Evolutionary conservation across 352 stramenopile genomes (phyloP).

Genomic region (Halophytophthora batemanensis): DNA sequence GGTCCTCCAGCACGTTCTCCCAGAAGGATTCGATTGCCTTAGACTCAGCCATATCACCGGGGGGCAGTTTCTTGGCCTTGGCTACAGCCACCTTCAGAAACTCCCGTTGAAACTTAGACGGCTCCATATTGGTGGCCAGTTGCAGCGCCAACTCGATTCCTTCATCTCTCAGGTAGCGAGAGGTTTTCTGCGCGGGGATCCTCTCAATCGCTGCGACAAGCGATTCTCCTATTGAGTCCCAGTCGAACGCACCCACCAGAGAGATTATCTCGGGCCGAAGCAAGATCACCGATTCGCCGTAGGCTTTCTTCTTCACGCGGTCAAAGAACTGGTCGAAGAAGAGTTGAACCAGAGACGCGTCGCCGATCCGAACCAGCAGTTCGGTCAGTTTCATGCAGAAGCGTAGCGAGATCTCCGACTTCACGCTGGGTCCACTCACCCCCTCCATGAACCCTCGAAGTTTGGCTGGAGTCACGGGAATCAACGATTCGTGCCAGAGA

Average conservation of each 20-base stretch:
- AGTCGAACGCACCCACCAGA: constrained; percentile 5
- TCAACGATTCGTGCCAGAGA: not conserved
- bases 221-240: constrained; percentile 1
- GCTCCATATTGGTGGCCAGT: no score
- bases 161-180: not conserved
- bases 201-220: no score
- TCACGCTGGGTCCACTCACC: not conserved
- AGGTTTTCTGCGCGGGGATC: not conserved
- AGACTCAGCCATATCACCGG: no score
- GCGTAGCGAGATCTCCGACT: not conserved
- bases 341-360: constrained; percentile 4
- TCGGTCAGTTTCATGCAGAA: constrained; percentile 8
- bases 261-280: not conserved
- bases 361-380: constrained; percentile 1
- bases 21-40: no score
- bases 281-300: not conserved
- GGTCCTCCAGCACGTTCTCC: no score
- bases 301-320: not conserved
- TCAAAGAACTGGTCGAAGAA: constrained; percentile 8
- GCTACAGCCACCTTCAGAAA: no score
- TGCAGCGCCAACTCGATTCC: not conserved
- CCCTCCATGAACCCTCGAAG: constrained; percentile 10
- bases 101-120: no score
- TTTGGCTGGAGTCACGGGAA: not conserved
- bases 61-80: no score